Percentiles rank a stretch among this genome's conserved stretches.
Conservation (phyloP, 148 eudicot species). For the Rhododendron ovatum region DNA sequence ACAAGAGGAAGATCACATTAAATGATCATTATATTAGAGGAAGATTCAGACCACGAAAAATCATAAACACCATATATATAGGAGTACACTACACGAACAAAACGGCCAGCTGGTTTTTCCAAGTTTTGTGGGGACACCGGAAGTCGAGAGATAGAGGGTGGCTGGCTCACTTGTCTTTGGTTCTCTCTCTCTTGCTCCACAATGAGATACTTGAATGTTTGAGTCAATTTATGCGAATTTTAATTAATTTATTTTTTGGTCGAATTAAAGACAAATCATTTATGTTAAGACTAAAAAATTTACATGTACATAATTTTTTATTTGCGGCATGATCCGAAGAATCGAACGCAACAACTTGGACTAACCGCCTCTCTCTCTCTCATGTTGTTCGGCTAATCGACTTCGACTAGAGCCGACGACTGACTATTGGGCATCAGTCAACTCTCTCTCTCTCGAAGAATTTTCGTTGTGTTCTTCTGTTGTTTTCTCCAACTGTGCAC, state of each 20-base stretch:
- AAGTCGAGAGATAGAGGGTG: background rate
- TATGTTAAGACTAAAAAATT: no score
- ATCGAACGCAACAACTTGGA: no score
- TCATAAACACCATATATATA: no score
- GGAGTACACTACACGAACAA: background rate
- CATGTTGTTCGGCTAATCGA: background rate
- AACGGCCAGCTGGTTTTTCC: background rate
- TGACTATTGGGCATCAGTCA: slow-evolving; percentile 2
- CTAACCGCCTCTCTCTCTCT: no score
- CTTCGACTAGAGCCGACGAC: background rate
- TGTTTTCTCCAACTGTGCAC: background rate
- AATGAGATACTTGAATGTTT: no score
- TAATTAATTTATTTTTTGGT: no score
- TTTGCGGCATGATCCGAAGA: no score
- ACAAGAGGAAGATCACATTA: background rate
- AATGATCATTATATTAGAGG: no score
- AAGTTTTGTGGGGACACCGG: background rate
- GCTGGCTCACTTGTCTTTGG: background rate
- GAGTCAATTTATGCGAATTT: no score
- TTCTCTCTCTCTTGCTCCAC: background rate
- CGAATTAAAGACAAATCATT: no score
- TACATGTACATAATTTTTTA: no score
- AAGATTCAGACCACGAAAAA: no score
- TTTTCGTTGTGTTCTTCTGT: background rate
- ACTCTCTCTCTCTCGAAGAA: background rate